Evolutionary conservation across 768 basidiomycete species (phyloP), one percentile per base, ranked within the genome.

Genomic region (Boletus tylopilopsis): DNA sequence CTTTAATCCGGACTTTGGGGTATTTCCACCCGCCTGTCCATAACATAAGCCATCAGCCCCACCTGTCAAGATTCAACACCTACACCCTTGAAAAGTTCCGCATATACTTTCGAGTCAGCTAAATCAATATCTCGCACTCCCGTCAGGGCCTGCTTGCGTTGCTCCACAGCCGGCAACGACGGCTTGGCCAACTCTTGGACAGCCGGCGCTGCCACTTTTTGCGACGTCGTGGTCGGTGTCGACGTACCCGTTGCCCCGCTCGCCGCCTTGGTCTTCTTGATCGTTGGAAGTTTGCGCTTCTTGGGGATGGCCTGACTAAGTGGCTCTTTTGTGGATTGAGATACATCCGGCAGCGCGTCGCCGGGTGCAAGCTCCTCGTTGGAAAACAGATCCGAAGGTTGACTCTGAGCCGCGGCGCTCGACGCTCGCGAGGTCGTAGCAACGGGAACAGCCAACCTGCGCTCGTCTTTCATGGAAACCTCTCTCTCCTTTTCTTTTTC

Each of bases 211-310:
- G 49, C 42, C n/a, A 57, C 42, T 21, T 64, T 68, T 27, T 63
- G 64, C 18, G 66, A 27, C 5, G 59, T 54, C 1, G 66, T 48
- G 15, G 67, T 45, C 2, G 69, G 53, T 2, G 62, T 58, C 0
- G 64, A 36, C n/a, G 63, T 55, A 5, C 57, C 50, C 3, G 62
- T 57, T 15, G 63, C 51, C 11, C 60, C 41, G 0, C 39, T 18
- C 9, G 64, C 42, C n/a, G 62, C 56, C 64, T 84, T 84, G 65
- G 73, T 80, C 69, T 85, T 85, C 71, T 78, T 85, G 53, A 86
- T 86, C n/a, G 77, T 68, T 0, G 84, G 82, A 19, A 84, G 71
- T 61, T 85, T 87, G 33, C 72, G 76, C 63, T 82, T 85, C 71
- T 79, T 84, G n/a, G 71, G 70, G 18, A 72, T 45, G 22, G 55